phyloP scores from a whole-genome alignment of 768 basidiomycete genomes.

The Serendipita indica region DNA sequence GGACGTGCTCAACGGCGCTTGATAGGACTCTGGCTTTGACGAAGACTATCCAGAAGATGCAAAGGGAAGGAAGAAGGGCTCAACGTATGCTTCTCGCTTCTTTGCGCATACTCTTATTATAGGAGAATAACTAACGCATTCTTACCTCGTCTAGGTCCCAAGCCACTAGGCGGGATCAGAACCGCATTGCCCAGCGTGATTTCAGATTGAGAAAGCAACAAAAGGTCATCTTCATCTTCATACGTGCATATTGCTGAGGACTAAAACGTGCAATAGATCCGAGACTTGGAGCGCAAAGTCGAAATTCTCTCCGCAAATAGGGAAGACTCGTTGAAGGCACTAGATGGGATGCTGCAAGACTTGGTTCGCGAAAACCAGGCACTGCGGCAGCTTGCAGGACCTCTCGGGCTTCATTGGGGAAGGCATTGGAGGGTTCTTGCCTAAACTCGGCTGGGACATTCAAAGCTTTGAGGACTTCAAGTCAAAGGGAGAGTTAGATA shows the following conservation, averaged over 20 bases:
- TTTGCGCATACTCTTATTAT: neutral
- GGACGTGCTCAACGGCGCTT: neutral
- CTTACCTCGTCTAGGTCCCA: slow-evolving; percentile 47
- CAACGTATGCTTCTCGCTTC: neutral
- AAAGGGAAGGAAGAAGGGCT: neutral
- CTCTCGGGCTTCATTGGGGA: slow-evolving; percentile 77
- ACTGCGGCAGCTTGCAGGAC: slow-evolving; percentile 62
- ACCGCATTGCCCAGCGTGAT: slow-evolving; percentile 85
- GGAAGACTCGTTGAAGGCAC: slow-evolving; percentile 73
- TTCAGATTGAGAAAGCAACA: slow-evolving; percentile 88
- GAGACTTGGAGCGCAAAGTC: slow-evolving; percentile 86
- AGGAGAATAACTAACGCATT: neutral
- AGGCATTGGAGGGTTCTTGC: slow-evolving; percentile 61
- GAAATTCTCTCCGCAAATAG: slow-evolving; percentile 85
- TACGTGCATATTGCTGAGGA: neutral
- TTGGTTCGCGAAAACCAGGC: slow-evolving; percentile 82
- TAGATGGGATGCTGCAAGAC: slow-evolving; percentile 73
- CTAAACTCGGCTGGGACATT: slow-evolving; percentile 64
- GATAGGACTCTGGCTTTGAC: neutral
- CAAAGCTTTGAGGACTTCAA: slow-evolving; percentile 68
- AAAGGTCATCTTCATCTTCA: slow-evolving; percentile 29
- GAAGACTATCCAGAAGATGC: neutral
- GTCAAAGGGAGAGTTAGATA: slow-evolving; percentile 81
- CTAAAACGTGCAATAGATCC: slow-evolving; percentile 41
- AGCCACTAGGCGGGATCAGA: slow-evolving; percentile 76